phyloP scores from a whole-genome alignment of 202 grass and related monocot genomes.

The Saccharum hybrid region DNA sequence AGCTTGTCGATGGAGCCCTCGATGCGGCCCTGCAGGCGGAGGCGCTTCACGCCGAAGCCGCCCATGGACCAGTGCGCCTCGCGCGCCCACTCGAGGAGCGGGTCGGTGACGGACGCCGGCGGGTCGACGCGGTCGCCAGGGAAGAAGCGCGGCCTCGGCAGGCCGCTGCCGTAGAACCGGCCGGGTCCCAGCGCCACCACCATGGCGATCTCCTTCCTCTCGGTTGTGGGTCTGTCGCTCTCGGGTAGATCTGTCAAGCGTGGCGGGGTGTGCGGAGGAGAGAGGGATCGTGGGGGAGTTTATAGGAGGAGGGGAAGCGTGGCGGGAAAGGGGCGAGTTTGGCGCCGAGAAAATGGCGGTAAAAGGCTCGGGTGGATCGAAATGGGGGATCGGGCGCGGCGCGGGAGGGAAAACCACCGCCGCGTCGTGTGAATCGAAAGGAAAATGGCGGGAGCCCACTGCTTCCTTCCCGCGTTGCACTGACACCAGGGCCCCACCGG shows the following conservation, averaged over 20 bases:
- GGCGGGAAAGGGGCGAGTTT: slow-evolving; percentile 46
- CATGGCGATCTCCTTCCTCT: slow-evolving; percentile 35
- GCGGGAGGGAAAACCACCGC: background rate
- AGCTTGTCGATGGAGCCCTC: slow-evolving; percentile 87
- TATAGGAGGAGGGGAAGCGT: slow-evolving; percentile 47
- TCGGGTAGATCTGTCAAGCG: no score
- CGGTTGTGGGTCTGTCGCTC: background rate
- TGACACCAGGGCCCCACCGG: background rate
- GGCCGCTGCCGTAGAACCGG: slow-evolving; percentile 82
- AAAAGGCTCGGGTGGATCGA: background rate
- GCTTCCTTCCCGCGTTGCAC: no score
- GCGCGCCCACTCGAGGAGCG: slow-evolving; percentile 69
- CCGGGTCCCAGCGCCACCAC: slow-evolving; percentile 67
- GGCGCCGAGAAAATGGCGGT: slow-evolving; percentile 64
- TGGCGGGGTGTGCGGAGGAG: background rate
- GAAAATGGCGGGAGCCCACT: slow-evolving; percentile 34
- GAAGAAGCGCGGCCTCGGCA: slow-evolving; percentile 74
- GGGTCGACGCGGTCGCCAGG: slow-evolving; percentile 66
- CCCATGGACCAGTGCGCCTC: slow-evolving; percentile 99
- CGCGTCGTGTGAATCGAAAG: background rate
- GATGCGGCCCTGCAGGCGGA: slow-evolving; percentile 88
- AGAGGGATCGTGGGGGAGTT: slow-evolving; percentile 2
- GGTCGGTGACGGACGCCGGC: slow-evolving; percentile 64
- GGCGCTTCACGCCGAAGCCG: slow-evolving; percentile 67
- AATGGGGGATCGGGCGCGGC: background rate